A percentile compares a stretch with the other conserved stretches of the same genome.
Evolutionary conservation across 176 grass and related monocot species (phyloP).

Genomic region (Poa pratensis): DNA sequence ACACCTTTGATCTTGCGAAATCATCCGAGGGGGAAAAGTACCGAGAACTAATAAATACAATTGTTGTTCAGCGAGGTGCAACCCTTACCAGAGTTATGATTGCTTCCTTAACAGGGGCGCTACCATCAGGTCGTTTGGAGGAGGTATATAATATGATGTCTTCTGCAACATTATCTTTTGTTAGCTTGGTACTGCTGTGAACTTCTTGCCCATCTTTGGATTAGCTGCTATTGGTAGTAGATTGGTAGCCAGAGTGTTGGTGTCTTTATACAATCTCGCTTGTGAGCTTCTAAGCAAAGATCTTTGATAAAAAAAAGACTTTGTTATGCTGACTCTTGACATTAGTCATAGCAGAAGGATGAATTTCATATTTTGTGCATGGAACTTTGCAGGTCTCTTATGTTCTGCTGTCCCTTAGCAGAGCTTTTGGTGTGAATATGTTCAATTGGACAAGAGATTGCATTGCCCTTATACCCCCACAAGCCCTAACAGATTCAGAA

Average conservation of each 20-base stretch:
- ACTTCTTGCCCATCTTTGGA: background rate
- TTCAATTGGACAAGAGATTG: conserved; percentile 82
- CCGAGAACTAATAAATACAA: conserved; percentile 63
- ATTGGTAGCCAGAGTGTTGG: background rate
- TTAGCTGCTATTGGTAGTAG: background rate
- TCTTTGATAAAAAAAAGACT: background rate
- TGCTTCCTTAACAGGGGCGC: conserved; percentile 83
- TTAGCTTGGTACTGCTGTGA: background rate
- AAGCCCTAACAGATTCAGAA: conserved; percentile 86
- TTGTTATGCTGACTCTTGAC: background rate
- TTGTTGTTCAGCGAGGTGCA: conserved; percentile 79
- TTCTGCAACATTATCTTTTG: conserved; percentile 35
- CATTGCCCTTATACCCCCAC: conserved; percentile 73
- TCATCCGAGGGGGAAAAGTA: conserved; percentile 70
- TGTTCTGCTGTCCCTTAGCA: conserved; percentile 80
- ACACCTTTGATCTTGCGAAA: conserved; percentile 85
- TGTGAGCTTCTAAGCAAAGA: conserved; percentile 8
- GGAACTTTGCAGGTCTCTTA: conserved; percentile 69
- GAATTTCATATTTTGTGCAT: conserved; percentile 30
- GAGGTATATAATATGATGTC: conserved; percentile 59
- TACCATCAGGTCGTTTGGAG: conserved; percentile 86
- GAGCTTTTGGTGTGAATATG: conserved; percentile 75
- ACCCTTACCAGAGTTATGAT: conserved; percentile 95
- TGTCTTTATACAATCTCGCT: background rate
- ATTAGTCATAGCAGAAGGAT: background rate